Conservation (phyloP, 352 stramenopile genomes). For the Peronospora farinosa region DNA sequence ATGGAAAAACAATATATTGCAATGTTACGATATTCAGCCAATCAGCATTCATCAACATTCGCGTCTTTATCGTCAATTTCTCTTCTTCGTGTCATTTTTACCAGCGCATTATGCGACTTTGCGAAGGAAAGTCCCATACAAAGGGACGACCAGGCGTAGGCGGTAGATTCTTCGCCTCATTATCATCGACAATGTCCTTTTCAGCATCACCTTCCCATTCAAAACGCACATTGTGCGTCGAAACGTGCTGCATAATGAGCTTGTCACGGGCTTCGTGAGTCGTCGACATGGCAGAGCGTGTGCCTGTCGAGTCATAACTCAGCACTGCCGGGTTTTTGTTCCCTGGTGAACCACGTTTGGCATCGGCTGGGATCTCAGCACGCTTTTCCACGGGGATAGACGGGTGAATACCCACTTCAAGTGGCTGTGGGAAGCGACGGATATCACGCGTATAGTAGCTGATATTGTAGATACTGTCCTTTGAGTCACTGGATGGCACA, state of each 20-base stretch:
- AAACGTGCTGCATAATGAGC: slow-evolving; percentile 57
- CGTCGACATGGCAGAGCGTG: slow-evolving; percentile 80
- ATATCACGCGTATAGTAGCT: slow-evolving; percentile 88
- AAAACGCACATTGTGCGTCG: slow-evolving; percentile 78
- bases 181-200: slow-evolving; percentile 62
- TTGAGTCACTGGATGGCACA: slow-evolving; percentile 63
- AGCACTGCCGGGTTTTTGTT: slow-evolving; percentile 87
- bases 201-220: slow-evolving; percentile 73
- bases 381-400: slow-evolving; percentile 52
- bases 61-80: slow-evolving; percentile 10
- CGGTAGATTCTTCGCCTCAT: slow-evolving; percentile 69
- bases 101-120: slow-evolving; percentile 62
- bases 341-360: slow-evolving; percentile 61
- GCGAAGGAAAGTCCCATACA: slow-evolving; percentile 58
- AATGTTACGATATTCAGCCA: background rate
- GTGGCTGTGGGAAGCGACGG: slow-evolving; percentile 56
- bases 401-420: slow-evolving; percentile 68
- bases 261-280: slow-evolving; percentile 71
- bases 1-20: background rate
- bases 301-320: slow-evolving; percentile 77
- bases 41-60: slow-evolving; percentile 3
- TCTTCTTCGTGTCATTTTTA: slow-evolving; percentile 24
- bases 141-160: slow-evolving; percentile 61
- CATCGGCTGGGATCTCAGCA: slow-evolving; percentile 57
- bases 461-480: slow-evolving; percentile 82